Evolutionary conservation across 2,329 filamentous ascomycete species (phyloP).

Genomic region (Aspergillus neoniger): DNA sequence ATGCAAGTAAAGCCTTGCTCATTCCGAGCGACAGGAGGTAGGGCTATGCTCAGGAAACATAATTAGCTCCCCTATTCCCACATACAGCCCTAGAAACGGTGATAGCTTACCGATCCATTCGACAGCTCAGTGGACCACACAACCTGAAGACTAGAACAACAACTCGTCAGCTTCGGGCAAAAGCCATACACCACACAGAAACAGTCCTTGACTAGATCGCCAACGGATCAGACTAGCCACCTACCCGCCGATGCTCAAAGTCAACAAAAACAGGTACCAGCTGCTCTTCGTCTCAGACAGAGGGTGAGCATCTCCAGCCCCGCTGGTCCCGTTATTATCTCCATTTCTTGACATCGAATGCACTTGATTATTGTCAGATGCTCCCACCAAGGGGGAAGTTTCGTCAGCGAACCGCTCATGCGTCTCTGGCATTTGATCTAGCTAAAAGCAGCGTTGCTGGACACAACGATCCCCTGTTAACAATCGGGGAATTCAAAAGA

Average conservation of each 20-base stretch:
- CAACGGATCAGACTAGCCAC: slow-evolving; percentile 19
- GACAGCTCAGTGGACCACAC: slow-evolving; percentile 95
- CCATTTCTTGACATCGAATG: slow-evolving; percentile 20
- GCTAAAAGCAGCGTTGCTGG: neutral
- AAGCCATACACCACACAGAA: neutral
- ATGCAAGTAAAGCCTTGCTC: slow-evolving; percentile 78
- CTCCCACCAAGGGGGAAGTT: slow-evolving; percentile 34
- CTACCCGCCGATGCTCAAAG: slow-evolving; percentile 76
- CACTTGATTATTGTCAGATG: slow-evolving; percentile 23
- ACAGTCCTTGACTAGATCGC: neutral
- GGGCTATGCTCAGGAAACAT: slow-evolving; percentile 46
- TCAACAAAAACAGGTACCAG: slow-evolving; percentile 84
- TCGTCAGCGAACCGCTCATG: slow-evolving; percentile 26
- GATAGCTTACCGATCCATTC: slow-evolving; percentile 70
- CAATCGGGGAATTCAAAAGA: neutral
- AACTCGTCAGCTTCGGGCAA: slow-evolving; percentile 14
- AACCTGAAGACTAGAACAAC: slow-evolving; percentile 68
- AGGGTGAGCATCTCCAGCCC: slow-evolving; percentile 42
- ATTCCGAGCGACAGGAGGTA: slow-evolving; percentile 78
- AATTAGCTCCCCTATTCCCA: slow-evolving; percentile 1
- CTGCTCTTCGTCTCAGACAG: slow-evolving; percentile 69
- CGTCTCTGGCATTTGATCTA: slow-evolving; percentile 19
- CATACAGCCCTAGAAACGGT: too few relatives aligned
- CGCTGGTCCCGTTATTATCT: slow-evolving; percentile 9
- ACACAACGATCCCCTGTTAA: neutral